Evolutionary conservation across 1,284 basidiomycete genomes (phyloP).

Genomic region (Porogramme epimiltina): DNA sequence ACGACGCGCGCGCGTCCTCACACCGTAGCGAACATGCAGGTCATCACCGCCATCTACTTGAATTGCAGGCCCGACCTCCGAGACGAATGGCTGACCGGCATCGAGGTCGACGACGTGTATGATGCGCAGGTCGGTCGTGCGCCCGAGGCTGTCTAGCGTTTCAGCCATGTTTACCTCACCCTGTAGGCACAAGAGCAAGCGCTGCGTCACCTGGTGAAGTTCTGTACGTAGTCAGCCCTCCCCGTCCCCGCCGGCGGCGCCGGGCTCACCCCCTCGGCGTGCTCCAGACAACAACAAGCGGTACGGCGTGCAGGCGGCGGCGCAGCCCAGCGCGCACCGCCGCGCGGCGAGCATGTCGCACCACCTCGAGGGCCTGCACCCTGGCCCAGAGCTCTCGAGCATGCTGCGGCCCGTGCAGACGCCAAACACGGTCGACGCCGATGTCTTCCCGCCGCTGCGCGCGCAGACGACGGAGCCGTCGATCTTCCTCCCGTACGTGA

Average conservation of each 20-base stretch:
- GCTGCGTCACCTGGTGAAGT: conserved; percentile 92
- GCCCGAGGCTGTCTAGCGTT: background rate
- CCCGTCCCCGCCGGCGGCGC: background rate
- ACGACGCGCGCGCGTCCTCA: background rate
- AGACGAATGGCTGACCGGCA: conserved; percentile 96
- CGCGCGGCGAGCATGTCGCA: conserved; percentile 80
- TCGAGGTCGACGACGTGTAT: conserved; percentile 89
- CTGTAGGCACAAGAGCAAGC: conserved; percentile 92
- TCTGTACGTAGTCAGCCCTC: conserved; percentile 61
- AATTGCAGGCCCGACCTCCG: conserved; percentile 95
- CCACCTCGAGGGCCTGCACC: conserved; percentile 74
- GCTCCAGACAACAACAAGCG: conserved; percentile 76
- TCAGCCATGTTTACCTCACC: conserved; percentile 1
- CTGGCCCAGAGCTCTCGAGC: conserved; percentile 71
- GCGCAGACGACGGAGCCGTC: conserved; percentile 84
- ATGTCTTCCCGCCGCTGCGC: conserved; percentile 82
- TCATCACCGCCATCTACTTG: conserved; percentile 97
- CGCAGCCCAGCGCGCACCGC: conserved; percentile 61
- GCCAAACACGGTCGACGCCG: conserved; percentile 74
- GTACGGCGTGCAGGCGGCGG: conserved; percentile 69
- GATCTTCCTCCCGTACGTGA: conserved; percentile 81
- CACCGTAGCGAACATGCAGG: conserved; percentile 99
- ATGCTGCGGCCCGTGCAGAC: conserved; percentile 76
- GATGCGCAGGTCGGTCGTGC: conserved; percentile 66
- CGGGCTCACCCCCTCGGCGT: background rate